phyloP scores from a whole-genome alignment of 345 rosid species.

The Capsella bursapastoris region DNA sequence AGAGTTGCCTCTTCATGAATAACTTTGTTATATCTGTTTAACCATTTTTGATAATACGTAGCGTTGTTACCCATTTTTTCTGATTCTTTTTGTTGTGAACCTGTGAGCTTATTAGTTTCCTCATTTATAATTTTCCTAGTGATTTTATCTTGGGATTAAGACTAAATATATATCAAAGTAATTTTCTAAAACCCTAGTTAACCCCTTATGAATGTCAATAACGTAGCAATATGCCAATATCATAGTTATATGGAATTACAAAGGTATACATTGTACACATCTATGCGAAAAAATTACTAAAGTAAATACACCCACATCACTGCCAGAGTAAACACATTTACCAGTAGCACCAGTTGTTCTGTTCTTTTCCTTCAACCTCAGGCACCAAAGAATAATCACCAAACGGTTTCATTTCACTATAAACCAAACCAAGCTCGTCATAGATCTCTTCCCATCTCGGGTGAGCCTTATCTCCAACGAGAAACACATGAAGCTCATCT shows the following conservation, averaged over 20 bases:
- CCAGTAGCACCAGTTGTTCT: constrained; percentile 12
- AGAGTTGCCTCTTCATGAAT: constrained; percentile 16
- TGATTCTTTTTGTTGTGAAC: constrained; percentile 24
- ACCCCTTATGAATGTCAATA: background rate
- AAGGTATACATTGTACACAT: background rate
- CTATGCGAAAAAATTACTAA: constrained; percentile 1
- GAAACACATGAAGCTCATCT: constrained; percentile 78
- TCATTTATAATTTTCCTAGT: background rate
- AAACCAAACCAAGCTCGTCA: constrained; percentile 55
- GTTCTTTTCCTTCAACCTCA: constrained; percentile 27
- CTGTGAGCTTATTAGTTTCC: constrained; percentile 12
- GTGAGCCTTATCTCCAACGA: constrained; percentile 71
- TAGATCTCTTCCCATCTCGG: constrained; percentile 68
- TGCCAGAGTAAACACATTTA: background rate
- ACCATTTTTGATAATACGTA: constrained; percentile 9
- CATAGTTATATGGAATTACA: background rate
- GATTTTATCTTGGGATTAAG: background rate
- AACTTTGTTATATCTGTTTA: constrained; percentile 4
- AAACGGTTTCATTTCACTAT: constrained; percentile 60
- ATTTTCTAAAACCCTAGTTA: background rate
- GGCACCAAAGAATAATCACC: constrained; percentile 26
- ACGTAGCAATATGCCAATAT: background rate
- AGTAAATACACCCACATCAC: background rate
- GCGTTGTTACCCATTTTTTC: constrained; percentile 1
- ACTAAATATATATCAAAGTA: background rate